These are phyloP conservation scores for Fusarium beomiforme DNA, from an alignment of 2,329 filamentous ascomycete species.

Conservation along the genomic window DNA sequence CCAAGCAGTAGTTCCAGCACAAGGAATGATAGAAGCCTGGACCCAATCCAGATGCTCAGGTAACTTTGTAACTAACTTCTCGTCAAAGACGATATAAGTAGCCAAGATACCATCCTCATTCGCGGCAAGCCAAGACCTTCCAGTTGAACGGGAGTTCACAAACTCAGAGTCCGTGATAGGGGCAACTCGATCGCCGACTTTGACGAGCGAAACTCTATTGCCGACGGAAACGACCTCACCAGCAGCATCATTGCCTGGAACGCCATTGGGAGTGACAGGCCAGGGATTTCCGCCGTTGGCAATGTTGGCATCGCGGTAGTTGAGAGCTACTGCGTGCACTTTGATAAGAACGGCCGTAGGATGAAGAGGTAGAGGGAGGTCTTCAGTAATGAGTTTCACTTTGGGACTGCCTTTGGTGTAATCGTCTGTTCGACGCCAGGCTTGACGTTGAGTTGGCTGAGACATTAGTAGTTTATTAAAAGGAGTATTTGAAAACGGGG, in stretches of 20 bases:
- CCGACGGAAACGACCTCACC: constrained; percentile 53
- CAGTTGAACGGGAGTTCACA: constrained; percentile 50
- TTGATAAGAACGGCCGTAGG: constrained; percentile 47
- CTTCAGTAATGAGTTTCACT: constrained; percentile 48
- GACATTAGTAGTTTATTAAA: not conserved
- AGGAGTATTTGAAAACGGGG: accelerated
- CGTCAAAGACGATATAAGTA: constrained; percentile 53
- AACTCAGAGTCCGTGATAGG: constrained; percentile 53
- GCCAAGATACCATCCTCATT: constrained; percentile 57
- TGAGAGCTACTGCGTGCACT: constrained; percentile 47
- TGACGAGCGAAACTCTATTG: constrained; percentile 45
- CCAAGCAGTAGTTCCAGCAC: constrained; percentile 58
- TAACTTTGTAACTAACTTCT: constrained; percentile 48
- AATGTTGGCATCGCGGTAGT: constrained; percentile 51
- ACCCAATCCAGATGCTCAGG: constrained; percentile 51
- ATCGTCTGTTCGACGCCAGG: constrained; percentile 45
- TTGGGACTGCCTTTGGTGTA: constrained; percentile 45
- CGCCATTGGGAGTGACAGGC: constrained; percentile 49
- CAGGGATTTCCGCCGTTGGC: constrained; percentile 53
- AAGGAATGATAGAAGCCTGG: constrained; percentile 51
- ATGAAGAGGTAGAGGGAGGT: constrained; percentile 43
- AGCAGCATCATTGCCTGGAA: constrained; percentile 53
- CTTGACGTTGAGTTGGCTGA: constrained; percentile 30
- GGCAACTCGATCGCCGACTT: constrained; percentile 50
- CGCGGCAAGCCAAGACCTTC: constrained; percentile 54